Evolutionary conservation across 140 eudicot species (phyloP).

Genomic region (Anethum foeniculum): DNA sequence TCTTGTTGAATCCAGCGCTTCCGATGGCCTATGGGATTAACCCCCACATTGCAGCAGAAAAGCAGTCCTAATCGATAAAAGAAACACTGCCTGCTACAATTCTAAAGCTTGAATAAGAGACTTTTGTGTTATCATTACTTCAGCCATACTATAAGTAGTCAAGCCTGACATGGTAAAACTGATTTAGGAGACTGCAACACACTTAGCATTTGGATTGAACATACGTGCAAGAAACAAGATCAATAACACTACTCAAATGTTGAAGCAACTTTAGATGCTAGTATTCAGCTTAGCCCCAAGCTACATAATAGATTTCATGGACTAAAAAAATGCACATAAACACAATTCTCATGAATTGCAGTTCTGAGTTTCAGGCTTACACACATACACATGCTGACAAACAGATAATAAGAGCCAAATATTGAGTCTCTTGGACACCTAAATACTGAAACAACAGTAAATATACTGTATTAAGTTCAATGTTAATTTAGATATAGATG

Average conservation of each 20-base stretch:
- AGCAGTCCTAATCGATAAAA: not conserved
- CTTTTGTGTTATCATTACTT: not conserved
- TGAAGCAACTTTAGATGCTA: not conserved
- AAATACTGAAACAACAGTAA: not conserved
- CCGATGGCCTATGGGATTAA: slow-evolving; percentile 18
- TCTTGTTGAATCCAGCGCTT: slow-evolving; percentile 24
- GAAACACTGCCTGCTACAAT: not conserved
- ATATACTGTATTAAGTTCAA: not conserved
- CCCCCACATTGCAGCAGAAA: not conserved
- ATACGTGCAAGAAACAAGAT: not conserved
- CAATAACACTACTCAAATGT: not conserved
- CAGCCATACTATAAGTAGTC: not conserved
- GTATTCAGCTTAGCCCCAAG: not conserved
- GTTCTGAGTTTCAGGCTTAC: not conserved
- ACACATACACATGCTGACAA: not conserved
- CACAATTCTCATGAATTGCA: not conserved
- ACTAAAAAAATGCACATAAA: not conserved
- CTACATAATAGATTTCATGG: not conserved
- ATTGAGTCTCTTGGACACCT: not conserved
- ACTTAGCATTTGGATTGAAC: not conserved
- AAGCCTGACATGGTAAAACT: not conserved
- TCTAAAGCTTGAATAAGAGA: not conserved
- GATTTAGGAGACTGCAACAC: not conserved
- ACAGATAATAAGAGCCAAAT: not conserved
- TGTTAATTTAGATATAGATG: not conserved